Percentiles rank a stretch among this genome's conserved stretches.
Evolutionary conservation across 164 flowering plant genomes (phyloP).

Genomic region (Kalanchoe fedtschenkoi): DNA sequence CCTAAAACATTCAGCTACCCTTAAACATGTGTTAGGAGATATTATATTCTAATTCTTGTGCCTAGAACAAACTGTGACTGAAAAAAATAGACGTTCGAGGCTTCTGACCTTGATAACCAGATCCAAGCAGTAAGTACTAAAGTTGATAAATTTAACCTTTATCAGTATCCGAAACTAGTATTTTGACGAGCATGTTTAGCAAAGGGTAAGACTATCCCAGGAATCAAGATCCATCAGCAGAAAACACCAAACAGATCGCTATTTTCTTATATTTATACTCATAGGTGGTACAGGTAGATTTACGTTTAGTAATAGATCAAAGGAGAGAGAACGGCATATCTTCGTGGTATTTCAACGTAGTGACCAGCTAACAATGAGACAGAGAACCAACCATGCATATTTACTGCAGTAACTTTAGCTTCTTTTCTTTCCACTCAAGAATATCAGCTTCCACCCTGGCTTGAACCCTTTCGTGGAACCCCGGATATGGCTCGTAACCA

Average conservation of each 20-base stretch:
- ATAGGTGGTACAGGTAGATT: background rate
- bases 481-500: conserved; percentile 28
- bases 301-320: background rate
- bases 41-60: too few relatives aligned
- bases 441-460: conserved; percentile 18
- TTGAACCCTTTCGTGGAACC: conserved; percentile 22
- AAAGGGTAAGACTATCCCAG: too few relatives aligned
- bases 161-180: too few relatives aligned
- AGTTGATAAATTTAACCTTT: too few relatives aligned
- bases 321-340: background rate
- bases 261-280: background rate
- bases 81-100: too few relatives aligned
- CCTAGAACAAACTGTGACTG: too few relatives aligned
- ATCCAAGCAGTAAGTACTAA: too few relatives aligned
- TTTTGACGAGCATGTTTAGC: too few relatives aligned
- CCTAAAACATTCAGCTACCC: too few relatives aligned
- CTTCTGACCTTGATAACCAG: too few relatives aligned
- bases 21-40: too few relatives aligned
- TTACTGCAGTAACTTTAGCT: conserved; percentile 10
- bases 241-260: background rate
- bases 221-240: too few relatives aligned
- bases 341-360: background rate
- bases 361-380: background rate
- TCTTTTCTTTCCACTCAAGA: conserved; percentile 21
- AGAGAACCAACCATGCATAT: background rate